phyloP scores from a whole-genome alignment of 768 basidiomycete species.

The Tricholomella constricta region DNA sequence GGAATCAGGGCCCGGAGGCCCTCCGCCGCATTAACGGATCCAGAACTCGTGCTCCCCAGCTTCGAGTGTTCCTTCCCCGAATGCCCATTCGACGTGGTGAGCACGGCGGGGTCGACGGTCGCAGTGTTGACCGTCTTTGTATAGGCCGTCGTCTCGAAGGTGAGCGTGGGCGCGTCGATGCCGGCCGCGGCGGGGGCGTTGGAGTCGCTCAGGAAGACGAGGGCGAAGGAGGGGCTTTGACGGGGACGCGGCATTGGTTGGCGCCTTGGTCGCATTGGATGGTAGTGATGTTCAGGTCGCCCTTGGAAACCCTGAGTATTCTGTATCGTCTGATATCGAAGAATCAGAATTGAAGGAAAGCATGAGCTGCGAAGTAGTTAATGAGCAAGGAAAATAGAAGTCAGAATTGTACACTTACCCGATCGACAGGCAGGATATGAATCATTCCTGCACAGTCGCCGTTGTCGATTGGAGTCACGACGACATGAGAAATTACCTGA shows the following conservation, averaged over 20 bases:
- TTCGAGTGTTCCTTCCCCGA: slow-evolving; percentile 27
- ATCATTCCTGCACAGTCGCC: not conserved
- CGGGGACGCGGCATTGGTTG: slow-evolving; percentile 54
- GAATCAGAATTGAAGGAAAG: not conserved
- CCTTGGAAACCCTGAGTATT: too few relatives aligned
- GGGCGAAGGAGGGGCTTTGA: slow-evolving; percentile 71
- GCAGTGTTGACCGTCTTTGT: slow-evolving; percentile 58
- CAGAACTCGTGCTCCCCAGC: slow-evolving; percentile 35
- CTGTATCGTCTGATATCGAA: too few relatives aligned
- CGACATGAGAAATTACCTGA: slow-evolving; percentile 11
- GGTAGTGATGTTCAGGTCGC: not conserved
- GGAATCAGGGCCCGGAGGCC: not conserved
- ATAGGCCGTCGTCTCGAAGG: slow-evolving; percentile 56
- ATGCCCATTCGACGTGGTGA: slow-evolving; percentile 57
- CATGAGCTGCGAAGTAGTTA: not conserved
- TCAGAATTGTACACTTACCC: not conserved
- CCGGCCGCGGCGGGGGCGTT: too few relatives aligned
- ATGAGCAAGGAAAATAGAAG: not conserved
- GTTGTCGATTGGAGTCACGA: slow-evolving; percentile 3
- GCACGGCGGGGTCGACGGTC: slow-evolving; percentile 51
- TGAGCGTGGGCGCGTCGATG: not conserved
- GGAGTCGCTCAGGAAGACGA: slow-evolving; percentile 65
- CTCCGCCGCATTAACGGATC: slow-evolving; percentile 22
- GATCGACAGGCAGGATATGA: slow-evolving; percentile 2
- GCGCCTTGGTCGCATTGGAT: slow-evolving; percentile 2